Evolutionary conservation across 1,139 yeast genomes (phyloP).

Genomic region (Blastobotrys persicus): DNA sequence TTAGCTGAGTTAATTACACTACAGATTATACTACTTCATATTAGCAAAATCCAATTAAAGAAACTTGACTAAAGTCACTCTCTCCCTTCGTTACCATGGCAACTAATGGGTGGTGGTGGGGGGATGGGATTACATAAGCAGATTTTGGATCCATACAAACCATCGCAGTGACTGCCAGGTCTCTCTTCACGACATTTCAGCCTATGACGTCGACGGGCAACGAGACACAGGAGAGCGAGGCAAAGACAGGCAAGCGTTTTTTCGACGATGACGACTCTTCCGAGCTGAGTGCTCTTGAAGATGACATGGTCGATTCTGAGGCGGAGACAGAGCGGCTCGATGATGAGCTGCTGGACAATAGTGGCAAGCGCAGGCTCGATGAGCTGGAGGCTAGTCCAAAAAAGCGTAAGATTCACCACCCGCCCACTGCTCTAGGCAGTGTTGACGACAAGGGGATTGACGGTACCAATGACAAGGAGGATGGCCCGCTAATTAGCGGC

Average conservation of each 20-base stretch:
- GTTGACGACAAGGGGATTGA: too few species aligned
- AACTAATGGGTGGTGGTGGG: too few species aligned
- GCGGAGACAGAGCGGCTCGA: constrained; percentile 82
- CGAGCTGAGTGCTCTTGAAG: constrained; percentile 59
- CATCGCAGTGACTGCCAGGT: neutral
- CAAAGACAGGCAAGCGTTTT: constrained; percentile 16
- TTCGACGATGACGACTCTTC: constrained; percentile 36
- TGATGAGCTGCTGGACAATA: constrained; percentile 21
- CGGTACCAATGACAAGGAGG: too few species aligned
- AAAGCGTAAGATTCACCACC: constrained; percentile 19
- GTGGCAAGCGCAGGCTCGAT: constrained; percentile 1
- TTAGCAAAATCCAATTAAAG: too few species aligned
- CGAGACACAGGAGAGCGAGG: constrained; percentile 6
- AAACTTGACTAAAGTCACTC: too few species aligned
- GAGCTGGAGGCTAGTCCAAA: constrained; percentile 21
- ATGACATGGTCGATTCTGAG: constrained; percentile 45
- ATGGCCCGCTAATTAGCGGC: too few species aligned
- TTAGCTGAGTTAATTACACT: too few species aligned
- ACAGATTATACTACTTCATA: too few species aligned
- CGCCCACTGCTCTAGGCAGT: too few species aligned
- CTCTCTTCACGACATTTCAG: constrained; percentile 13
- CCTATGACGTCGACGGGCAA: constrained; percentile 8
- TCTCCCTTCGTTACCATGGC: too few species aligned
- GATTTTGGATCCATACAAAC: too few species aligned
- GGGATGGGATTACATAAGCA: too few species aligned